phyloP scores from a whole-genome alignment of 1,284 basidiomycete genomes.

The Leucoagaricus sp. region DNA sequence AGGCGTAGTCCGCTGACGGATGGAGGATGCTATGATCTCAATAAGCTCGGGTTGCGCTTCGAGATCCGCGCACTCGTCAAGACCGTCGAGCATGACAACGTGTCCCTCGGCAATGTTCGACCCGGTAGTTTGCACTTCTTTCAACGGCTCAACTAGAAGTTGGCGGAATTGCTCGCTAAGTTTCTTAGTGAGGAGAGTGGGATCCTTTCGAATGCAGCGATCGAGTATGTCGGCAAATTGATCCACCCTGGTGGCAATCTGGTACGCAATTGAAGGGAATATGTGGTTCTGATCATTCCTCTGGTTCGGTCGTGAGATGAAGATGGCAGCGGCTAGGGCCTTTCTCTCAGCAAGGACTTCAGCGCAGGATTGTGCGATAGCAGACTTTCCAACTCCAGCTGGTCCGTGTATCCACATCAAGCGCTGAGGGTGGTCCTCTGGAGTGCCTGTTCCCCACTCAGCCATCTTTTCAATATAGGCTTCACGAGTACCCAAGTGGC shows the following conservation, averaged over 20 bases:
- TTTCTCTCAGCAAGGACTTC: not conserved
- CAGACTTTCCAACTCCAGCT: conserved; percentile 1
- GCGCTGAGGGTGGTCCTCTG: not conserved
- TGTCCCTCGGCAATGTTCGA: too few relatives aligned
- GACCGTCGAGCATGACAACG: not conserved
- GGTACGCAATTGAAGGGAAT: conserved; percentile 3
- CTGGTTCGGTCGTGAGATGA: not conserved
- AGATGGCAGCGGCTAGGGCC: not conserved
- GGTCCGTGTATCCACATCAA: conserved; percentile 5
- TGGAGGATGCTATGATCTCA: not conserved
- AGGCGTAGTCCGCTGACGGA: not conserved
- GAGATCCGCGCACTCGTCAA: not conserved
- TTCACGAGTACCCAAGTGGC: not conserved
- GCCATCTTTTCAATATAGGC: not conserved
- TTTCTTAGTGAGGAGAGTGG: not conserved
- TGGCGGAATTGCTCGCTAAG: not conserved
- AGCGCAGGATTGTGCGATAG: conserved; percentile 3
- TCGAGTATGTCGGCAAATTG: not conserved
- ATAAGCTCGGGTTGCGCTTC: not conserved
- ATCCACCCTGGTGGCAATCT: not conserved
- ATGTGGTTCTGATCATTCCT: not conserved
- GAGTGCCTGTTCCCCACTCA: not conserved
- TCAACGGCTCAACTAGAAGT: not conserved
- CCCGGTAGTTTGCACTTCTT: too few relatives aligned
- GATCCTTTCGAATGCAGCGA: not conserved